Evolutionary conservation across 345 rosid genomes (phyloP), one percentile per base, ranked within the genome.

Genomic region (Brassica juncea): DNA sequence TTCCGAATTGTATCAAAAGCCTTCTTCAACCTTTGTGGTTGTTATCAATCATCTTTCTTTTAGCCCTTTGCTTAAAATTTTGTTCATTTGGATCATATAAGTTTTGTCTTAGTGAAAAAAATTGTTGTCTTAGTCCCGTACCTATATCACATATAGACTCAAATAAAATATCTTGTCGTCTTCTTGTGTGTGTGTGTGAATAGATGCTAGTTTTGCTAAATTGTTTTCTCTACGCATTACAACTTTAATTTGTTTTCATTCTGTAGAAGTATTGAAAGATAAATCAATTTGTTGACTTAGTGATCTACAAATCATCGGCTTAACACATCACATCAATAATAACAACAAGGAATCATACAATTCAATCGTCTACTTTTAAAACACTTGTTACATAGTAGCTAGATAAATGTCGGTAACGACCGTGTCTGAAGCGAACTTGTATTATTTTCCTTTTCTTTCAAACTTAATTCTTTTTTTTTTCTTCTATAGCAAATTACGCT

Each of bases 351-450:
- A 34, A 32, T 10, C 58, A 70, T 19, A 47, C 55, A 62, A 30
- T 70, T 70, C 5, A 32, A 15, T 25, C 58, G 71, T 65, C 27
- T 65, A 71, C 81, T 37, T 34, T 71, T 35, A 32, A 37, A 71
- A 64, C 44, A 15, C 76, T 64, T 35, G 34, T 39, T 15, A n/a
- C 57, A 68, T 54, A 1, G 10, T 39, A 62, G 30, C 71, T 64
- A 3, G 15, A 21, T 0, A 35, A 35, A 71, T 35, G 81, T 78
- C 81, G 81, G 81, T 44, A 70, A 77, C 31, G n/a, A n/a, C 16
- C 55, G 27, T 23, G 54, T 77, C 31, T 61, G 54, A 28, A 42
- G 11, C 23, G 25, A 23, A 25, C 4, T 66, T 66, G 70, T 12
- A 9, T 67, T 39, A 31, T n/a, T 63, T 31, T 7, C 30, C 8